These are phyloP conservation scores for Cymodocea nodosa DNA, from an alignment of 116 monocot species.

Conservation along the genomic window DNA sequence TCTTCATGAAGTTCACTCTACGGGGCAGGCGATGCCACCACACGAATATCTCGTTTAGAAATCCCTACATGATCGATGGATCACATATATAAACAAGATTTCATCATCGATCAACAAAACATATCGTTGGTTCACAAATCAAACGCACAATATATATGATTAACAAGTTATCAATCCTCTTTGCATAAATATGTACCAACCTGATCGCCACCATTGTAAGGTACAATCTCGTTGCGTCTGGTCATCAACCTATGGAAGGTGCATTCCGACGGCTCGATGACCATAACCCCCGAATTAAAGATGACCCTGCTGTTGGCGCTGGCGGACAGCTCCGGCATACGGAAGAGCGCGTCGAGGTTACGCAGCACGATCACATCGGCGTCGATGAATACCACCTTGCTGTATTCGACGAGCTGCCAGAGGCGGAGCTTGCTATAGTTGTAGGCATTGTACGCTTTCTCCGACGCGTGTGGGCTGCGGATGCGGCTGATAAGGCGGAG, in stretches of 20 bases:
- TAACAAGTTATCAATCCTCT: background rate
- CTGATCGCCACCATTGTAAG: conserved; percentile 65
- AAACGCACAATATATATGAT: too few species aligned
- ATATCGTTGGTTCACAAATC: too few species aligned
- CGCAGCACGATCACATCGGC: conserved; percentile 26
- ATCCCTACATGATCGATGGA: conserved; percentile 23
- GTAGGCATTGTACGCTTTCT: conserved; percentile 24
- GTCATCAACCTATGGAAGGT: conserved; percentile 27
- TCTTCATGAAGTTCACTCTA: conserved; percentile 26
- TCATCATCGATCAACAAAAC: too few species aligned
- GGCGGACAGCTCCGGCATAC: conserved; percentile 21
- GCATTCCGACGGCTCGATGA: conserved; percentile 38
- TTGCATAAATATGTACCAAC: background rate
- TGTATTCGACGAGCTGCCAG: conserved; percentile 25
- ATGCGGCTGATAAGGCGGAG: conserved; percentile 47
- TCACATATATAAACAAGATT: too few species aligned
- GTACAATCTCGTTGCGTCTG: conserved; percentile 6
- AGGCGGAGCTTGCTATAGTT: conserved; percentile 35
- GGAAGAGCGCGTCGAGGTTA: conserved; percentile 25
- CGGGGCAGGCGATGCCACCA: conserved; percentile 53
- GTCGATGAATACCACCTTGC: conserved; percentile 28
- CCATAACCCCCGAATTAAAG: conserved; percentile 47
- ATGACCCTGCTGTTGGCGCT: conserved; percentile 12
- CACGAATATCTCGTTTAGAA: conserved; percentile 42
- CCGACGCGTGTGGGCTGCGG: conserved; percentile 51